Evolutionary conservation across 2,329 filamentous ascomycete species (phyloP).

Genomic region (Bipolaris bicolor): DNA sequence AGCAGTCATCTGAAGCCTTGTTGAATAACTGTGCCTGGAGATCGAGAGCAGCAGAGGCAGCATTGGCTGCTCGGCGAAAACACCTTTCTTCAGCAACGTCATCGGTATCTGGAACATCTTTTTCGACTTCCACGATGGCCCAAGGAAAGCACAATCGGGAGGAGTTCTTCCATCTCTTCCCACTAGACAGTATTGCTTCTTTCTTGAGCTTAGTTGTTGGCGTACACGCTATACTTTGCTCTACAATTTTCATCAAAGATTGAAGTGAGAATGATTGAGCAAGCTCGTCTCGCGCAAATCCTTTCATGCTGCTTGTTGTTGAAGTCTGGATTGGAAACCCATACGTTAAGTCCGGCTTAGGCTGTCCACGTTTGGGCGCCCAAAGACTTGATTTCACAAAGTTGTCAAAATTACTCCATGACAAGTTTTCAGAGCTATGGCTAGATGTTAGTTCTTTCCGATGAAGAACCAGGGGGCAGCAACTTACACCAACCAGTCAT

Average conservation of each 20-base stretch:
- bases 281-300: conserved; percentile 6
- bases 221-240: conserved; percentile 2
- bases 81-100: conserved; percentile 4
- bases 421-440: conserved; percentile 4
- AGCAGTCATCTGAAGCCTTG: not conserved
- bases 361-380: conserved; percentile 1
- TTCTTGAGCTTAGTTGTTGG: conserved; percentile 11
- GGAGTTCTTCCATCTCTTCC: not conserved
- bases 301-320: not conserved
- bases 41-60: conserved; percentile 15
- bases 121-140: conserved; percentile 18
- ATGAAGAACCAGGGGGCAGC: not conserved
- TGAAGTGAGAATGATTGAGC: not conserved
- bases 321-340: conserved; percentile 7
- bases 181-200: not conserved
- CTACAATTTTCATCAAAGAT: not conserved
- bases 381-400: not conserved
- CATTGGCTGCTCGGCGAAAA: conserved; percentile 19
- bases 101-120: not conserved
- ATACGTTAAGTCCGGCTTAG: conserved; percentile 14
- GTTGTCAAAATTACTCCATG: conserved; percentile 6
- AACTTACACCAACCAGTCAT: conserved; percentile 12
- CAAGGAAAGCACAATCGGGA: conserved; percentile 16
- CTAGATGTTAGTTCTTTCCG: not conserved
- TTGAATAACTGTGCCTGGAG: conserved; percentile 10